These are phyloP conservation scores for Brassica nigra DNA, from an alignment of 345 rosid genomes.

Conservation along the genomic window DNA sequence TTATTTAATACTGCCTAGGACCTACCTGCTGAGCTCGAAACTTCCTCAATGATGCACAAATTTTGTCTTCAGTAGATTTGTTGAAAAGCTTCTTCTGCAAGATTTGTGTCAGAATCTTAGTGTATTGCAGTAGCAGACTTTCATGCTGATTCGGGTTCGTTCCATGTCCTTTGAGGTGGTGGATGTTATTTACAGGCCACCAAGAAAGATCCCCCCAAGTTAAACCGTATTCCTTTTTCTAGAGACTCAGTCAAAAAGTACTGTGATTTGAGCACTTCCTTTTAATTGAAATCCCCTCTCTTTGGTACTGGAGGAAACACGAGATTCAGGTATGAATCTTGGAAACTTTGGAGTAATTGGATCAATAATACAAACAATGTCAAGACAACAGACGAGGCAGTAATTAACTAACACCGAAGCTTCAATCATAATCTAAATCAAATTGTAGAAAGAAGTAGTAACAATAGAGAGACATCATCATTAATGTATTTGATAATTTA, in stretches of 20 bases:
- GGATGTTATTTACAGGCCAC: slow-evolving; percentile 43
- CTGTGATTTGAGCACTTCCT: slow-evolving; percentile 71
- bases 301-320: slow-evolving; percentile 81
- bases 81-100: slow-evolving; percentile 24
- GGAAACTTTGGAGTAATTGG: slow-evolving; percentile 86
- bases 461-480: not conserved
- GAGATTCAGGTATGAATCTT: slow-evolving; percentile 65
- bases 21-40: slow-evolving; percentile 1
- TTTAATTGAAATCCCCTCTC: slow-evolving; percentile 81
- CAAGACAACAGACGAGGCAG: slow-evolving; percentile 9
- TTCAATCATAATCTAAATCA: slow-evolving; percentile 1
- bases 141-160: slow-evolving; percentile 7
- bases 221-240: not conserved
- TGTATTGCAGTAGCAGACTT: slow-evolving; percentile 3
- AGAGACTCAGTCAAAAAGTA: slow-evolving; percentile 81
- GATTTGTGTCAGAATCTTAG: slow-evolving; percentile 17
- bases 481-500: not conserved
- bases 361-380: slow-evolving; percentile 32
- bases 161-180: not conserved
- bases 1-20: slow-evolving; percentile 8
- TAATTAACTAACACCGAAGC: not conserved
- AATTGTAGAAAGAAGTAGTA: slow-evolving; percentile 1
- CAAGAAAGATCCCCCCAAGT: not conserved
- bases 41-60: not conserved
- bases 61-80: not conserved